These are phyloP conservation scores for Xylariales sp. DNA, from an alignment of 2,329 filamentous ascomycete genomes.

Conservation along the genomic window DNA sequence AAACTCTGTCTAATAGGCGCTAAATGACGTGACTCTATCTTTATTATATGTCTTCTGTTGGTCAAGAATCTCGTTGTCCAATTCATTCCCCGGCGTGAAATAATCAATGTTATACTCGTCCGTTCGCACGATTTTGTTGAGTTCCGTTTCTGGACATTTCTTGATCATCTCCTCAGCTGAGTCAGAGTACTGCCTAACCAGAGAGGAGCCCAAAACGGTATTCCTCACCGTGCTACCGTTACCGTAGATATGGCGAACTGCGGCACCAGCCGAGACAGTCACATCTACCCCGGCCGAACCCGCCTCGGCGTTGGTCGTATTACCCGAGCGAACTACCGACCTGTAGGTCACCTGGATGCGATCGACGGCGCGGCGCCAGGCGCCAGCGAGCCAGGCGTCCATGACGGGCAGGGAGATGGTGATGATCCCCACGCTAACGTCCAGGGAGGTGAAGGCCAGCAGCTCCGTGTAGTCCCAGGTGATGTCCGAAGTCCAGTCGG, in stretches of 20 bases:
- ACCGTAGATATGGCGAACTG: conserved; percentile 3
- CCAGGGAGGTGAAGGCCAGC: conserved; percentile 24
- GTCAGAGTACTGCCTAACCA: conserved; percentile 5
- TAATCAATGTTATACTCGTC: conserved; percentile 5
- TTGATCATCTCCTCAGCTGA: conserved; percentile 8
- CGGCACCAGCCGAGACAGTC: too few relatives aligned
- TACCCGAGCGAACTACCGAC: background rate
- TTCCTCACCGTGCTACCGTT: conserved; percentile 1
- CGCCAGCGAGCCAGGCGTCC: conserved; percentile 19
- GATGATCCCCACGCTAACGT: conserved; percentile 25
- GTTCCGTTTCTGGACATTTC: conserved; percentile 2
- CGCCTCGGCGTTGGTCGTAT: too few relatives aligned
- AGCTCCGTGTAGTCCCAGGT: conserved; percentile 21
- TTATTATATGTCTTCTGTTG: conserved; percentile 1
- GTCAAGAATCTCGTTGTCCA: background rate
- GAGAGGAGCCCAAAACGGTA: background rate
- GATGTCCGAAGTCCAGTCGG: conserved; percentile 13
- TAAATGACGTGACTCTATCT: background rate
- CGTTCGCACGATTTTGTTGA: conserved; percentile 1
- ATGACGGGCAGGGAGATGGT: conserved; percentile 28
- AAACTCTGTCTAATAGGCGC: too few relatives aligned
- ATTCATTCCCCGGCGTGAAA: background rate
- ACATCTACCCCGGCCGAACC: too few relatives aligned
- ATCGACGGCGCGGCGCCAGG: conserved; percentile 11
- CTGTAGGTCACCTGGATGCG: conserved; percentile 7